Conservation (phyloP, 371 early-diverging fungal species). For the Blastocladiella emersonii region DNA sequence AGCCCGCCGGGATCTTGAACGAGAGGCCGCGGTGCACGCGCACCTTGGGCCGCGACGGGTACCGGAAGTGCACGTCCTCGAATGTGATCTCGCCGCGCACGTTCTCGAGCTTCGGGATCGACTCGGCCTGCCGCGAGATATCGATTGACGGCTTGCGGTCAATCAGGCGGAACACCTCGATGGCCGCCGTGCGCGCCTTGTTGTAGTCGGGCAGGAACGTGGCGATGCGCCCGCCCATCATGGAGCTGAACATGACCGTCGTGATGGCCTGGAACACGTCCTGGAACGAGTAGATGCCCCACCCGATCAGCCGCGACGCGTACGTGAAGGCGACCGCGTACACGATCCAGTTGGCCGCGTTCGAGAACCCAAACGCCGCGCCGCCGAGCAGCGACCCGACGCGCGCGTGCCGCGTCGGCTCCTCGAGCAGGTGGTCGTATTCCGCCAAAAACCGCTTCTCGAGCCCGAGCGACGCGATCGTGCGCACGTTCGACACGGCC, state of each 20-base stretch:
- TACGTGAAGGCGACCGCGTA: constrained; percentile 5
- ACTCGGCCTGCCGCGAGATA: constrained; percentile 14
- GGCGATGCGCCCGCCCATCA: constrained; percentile 7
- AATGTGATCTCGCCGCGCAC: constrained; percentile 23
- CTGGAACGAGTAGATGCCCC: not conserved
- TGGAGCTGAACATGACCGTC: constrained; percentile 54
- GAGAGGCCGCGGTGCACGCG: constrained; percentile 61
- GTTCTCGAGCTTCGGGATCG: not conserved
- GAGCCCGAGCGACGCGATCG: constrained; percentile 64
- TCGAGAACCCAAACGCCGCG: constrained; percentile 52
- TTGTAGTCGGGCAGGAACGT: constrained; percentile 39
- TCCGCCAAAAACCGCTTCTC: constrained; percentile 50
- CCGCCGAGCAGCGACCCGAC: constrained; percentile 36
- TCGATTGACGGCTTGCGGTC: constrained; percentile 60
- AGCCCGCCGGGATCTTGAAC: constrained; percentile 51
- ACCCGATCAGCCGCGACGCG: not conserved
- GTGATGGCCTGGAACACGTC: constrained; percentile 40
- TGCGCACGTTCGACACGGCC: constrained; percentile 71
- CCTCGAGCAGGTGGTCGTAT: constrained; percentile 39
- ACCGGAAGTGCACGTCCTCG: constrained; percentile 51
- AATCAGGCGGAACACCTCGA: constrained; percentile 54
- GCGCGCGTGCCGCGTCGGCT: constrained; percentile 45
- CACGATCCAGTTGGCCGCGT: constrained; percentile 41
- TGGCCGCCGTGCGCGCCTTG: constrained; percentile 68
- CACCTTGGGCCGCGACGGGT: constrained; percentile 68